Evolutionary conservation across 768 basidiomycete genomes (phyloP).

Genomic region (Hericium coralloides): DNA sequence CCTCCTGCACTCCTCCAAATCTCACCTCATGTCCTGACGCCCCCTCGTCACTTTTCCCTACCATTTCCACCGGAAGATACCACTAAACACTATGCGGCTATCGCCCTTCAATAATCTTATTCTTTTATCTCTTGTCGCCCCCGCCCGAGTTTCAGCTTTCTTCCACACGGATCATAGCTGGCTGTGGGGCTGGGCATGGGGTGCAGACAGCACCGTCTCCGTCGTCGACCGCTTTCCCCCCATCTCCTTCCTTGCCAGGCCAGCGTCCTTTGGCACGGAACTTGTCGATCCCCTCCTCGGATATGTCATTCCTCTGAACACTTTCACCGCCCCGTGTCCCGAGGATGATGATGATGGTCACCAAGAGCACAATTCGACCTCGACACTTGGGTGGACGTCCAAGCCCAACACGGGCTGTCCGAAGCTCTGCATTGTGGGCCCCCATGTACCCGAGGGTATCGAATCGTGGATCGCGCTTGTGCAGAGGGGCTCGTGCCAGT

Average conservation of each 20-base stretch:
- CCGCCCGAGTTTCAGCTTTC: background rate
- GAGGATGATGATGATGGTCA: constrained; percentile 1
- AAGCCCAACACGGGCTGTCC: constrained; percentile 56
- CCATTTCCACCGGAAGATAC: background rate
- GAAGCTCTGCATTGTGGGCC: constrained; percentile 48
- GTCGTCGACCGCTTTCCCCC: constrained; percentile 69
- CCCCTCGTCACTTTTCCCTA: background rate
- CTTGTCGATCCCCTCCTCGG: constrained; percentile 41
- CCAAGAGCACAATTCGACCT: constrained; percentile 15
- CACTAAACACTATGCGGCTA: background rate
- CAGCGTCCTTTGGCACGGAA: constrained; percentile 71
- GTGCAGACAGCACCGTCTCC: constrained; percentile 44
- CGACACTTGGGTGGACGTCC: constrained; percentile 4
- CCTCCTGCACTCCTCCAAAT: too few species aligned
- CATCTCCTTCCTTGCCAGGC: constrained; percentile 60
- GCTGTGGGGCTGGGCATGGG: constrained; percentile 33
- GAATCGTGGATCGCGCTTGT: constrained; percentile 89
- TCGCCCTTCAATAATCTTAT: background rate
- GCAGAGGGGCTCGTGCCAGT: constrained; percentile 84
- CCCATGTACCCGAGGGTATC: constrained; percentile 44
- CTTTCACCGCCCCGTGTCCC: constrained; percentile 35
- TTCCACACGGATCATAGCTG: constrained; percentile 13
- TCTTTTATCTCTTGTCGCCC: background rate
- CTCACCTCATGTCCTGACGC: background rate
- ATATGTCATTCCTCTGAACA: constrained; percentile 28